Evolutionary conservation across 192 early-diverging fungal species (phyloP), one percentile per base, ranked within the genome.

Genomic region (Chytriomyces confervae): DNA sequence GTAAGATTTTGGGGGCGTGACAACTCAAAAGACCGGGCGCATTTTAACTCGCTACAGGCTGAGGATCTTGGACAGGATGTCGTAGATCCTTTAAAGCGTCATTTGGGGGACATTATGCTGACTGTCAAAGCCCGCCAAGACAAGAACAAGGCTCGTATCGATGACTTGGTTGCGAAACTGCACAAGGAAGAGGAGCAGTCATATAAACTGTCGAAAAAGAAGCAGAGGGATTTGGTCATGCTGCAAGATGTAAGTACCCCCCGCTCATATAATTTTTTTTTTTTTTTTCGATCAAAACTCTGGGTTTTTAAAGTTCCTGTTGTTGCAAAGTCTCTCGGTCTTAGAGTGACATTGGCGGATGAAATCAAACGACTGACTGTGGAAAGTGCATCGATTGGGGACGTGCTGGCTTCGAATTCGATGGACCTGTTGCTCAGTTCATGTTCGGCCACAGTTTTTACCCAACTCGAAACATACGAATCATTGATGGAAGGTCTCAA

Each of bases 291-390:
- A 57, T 24, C 29, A 13, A 36, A 36, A 36, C 3, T 36, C 36
- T 0, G 16, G 18, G 47, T 71, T 78, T 71, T 78, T 75, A 6
- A 20, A 24, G 62, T 46, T 16, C 24, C 13, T 49, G 43, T 76
- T 7, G 18, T 48, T 46, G 43, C 23, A 44, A 46, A 89, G 88
- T 84, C 82, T 11, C 65, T 89, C 11, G 80, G 81, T 50, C 72
- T 82, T 10, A 76, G 88, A 44, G 81, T 89, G 51, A 70, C 66
- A 5, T 64, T 85, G 7, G 83, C 84, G 1, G 85, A 87, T n/a
- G 88, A 89, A 65, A 86, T 89, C 67, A 88, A 88, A 53, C 80
- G 84, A 29, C 83, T 87, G n/a, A 81, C 83, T 5, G 50, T 83
- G 13, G 77, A 86, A 48, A 86, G 79, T 48, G 77, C 84, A 43